A percentile compares a stretch with the other conserved stretches of the same genome.
Conservation (phyloP, 768 basidiomycete genomes). For the Suillus ampliporus region DNA sequence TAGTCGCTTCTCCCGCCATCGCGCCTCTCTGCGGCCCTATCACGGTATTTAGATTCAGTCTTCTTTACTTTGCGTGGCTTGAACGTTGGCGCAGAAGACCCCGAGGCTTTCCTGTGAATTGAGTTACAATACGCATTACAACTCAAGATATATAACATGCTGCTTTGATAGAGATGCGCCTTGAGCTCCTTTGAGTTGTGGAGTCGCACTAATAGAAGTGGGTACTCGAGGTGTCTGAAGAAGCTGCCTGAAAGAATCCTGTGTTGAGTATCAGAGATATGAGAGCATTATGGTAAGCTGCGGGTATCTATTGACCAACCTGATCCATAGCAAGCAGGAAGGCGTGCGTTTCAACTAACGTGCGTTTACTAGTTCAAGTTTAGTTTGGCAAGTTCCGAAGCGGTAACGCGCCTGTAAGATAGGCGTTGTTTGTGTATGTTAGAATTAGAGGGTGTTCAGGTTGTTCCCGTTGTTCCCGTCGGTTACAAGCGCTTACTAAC, state of each 20-base stretch:
- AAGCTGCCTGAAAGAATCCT: conserved; percentile 68
- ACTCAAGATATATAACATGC: conserved; percentile 1
- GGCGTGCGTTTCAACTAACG: neutral
- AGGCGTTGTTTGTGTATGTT: conserved; percentile 36
- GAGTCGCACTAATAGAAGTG: conserved; percentile 17
- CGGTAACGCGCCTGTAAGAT: neutral
- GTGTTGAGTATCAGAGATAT: conserved; percentile 7
- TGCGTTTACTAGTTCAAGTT: no score
- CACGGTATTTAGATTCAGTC: conserved; percentile 62
- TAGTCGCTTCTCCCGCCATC: conserved; percentile 72
- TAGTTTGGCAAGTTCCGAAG: neutral
- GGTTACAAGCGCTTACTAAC: conserved; percentile 4
- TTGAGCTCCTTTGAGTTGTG: conserved; percentile 9
- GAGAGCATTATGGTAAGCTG: no score
- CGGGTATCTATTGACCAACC: conserved; percentile 16
- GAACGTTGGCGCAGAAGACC: conserved; percentile 67
- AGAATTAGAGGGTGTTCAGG: conserved; percentile 28
- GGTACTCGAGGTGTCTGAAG: conserved; percentile 42
- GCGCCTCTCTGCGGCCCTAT: conserved; percentile 78
- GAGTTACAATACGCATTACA: conserved; percentile 1
- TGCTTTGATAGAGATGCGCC: conserved; percentile 3
- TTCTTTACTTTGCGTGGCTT: conserved; percentile 85
- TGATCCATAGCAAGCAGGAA: conserved; percentile 29
- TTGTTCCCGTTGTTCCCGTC: conserved; percentile 7
- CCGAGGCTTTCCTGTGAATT: conserved; percentile 49